Evolutionary conservation across 306 rosid genomes (phyloP), one percentile per base, ranked within the genome.

Genomic region (Begonia fuchsioides): DNA sequence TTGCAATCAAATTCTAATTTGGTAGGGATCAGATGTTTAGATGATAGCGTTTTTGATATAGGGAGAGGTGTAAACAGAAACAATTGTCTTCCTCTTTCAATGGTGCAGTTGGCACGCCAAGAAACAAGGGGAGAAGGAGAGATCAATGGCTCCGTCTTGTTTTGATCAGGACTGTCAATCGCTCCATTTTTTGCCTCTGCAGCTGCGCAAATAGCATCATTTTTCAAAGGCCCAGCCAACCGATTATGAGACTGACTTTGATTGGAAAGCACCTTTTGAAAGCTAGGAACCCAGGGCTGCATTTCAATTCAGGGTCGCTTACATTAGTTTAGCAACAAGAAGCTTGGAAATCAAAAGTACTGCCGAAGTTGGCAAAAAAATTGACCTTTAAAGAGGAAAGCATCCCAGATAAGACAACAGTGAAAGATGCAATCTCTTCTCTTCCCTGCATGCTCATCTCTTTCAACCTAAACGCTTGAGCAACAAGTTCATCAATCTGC

Each of bases 111-210:
- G 19, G 80, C 98, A 50, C 79, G 82, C 98, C 96, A 92, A 0
- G 94, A 85, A 51, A 92, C 98, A 39, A 92, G 93, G 12, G 98
- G 94, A 26, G 98, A 92, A 54, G 94, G 94, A 18, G 98, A 92
- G 32, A 92, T 64, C 50, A 84, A 51, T 10, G 70, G 66, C 39
- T 61, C 60, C 43, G 53, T 17, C 48, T 61, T 69, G 45, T 50
- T n/a, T 43, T 75, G 57, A 35, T 65, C 68, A 12, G 77, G 85
- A 69, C 79, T 67, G n/a, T 68, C 72, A 50, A 16, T 26, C 26
- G 20, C 66, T 38, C 52, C 56, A 18, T 43, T 59, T 50, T 77
- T 67, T 12, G 16, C 40, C 35, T 35, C 58, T 40, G 56, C 61
- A 32, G 56, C 69, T 26, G 40, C 39, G 39, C 64, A 44, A 56